Conservation (phyloP, 345 rosid species). For the Moricandia arvensis region DNA sequence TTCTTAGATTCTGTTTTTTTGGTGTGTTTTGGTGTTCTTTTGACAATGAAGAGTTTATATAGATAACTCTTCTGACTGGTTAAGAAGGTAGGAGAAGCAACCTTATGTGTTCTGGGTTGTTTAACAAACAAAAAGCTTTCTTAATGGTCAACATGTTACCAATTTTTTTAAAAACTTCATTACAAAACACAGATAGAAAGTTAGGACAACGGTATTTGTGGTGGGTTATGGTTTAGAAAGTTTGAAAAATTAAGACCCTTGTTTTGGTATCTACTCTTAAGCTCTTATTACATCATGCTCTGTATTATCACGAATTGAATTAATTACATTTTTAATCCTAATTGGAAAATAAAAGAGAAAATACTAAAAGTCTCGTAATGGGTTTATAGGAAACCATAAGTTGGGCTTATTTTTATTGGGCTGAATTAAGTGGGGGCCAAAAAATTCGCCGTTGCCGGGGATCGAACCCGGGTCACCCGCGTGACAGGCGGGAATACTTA, state of each 20-base stretch:
- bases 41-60: slow-evolving; percentile 13
- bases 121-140: slow-evolving; percentile 26
- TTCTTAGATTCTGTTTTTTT: not conserved
- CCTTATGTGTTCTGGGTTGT: slow-evolving; percentile 34
- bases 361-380: not conserved
- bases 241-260: slow-evolving; percentile 12
- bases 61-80: slow-evolving; percentile 21
- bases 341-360: not conserved
- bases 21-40: not conserved
- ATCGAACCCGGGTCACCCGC: slow-evolving; percentile 97
- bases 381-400: too few species aligned
- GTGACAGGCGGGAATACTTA: slow-evolving; percentile 92
- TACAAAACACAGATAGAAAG: not conserved
- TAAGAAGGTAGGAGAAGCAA: slow-evolving; percentile 34
- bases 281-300: not conserved
- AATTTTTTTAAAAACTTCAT: not conserved
- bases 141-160: slow-evolving; percentile 25
- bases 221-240: slow-evolving; percentile 30
- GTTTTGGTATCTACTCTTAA: slow-evolving; percentile 1
- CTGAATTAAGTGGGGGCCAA: not conserved
- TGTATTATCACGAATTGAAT: not conserved
- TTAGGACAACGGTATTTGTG: slow-evolving; percentile 33
- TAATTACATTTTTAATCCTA: not conserved
- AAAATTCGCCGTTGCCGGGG: slow-evolving; percentile 21
- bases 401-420: not conserved